A percentile compares a stretch with the other conserved stretches of the same genome.
Conservation (phyloP, 2,329 filamentous ascomycete species). For the Polychaeton citri region DNA sequence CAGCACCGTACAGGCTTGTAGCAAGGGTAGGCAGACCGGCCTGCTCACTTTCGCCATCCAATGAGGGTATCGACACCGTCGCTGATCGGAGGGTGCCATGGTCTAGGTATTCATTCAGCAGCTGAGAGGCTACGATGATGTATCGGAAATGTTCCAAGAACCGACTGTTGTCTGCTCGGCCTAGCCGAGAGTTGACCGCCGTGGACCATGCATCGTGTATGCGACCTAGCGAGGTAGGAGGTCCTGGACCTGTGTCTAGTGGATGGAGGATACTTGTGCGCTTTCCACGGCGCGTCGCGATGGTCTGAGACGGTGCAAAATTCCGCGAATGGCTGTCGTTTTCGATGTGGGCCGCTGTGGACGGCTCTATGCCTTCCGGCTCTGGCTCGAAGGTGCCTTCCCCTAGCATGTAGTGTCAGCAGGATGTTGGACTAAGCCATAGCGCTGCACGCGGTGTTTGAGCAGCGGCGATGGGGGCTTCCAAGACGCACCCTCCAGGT, state of each 20-base stretch:
- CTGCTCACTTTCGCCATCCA: conserved; percentile 11
- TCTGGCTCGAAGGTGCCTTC: not conserved
- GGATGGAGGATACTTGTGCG: conserved; percentile 3
- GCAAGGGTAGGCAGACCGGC: conserved; percentile 19
- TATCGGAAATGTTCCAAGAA: conserved; percentile 92
- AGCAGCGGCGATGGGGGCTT: no score
- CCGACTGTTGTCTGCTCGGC: conserved; percentile 64
- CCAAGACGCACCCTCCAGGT: conserved; percentile 61
- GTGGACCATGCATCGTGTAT: conserved; percentile 37
- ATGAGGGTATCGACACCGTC: conserved; percentile 5
- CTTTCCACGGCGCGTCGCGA: not conserved
- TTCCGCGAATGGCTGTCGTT: not conserved
- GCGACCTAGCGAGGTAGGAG: conserved; percentile 19
- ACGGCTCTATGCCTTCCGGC: not conserved
- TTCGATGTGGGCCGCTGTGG: not conserved
- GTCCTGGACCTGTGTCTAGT: conserved; percentile 2
- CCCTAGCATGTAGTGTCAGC: not conserved
- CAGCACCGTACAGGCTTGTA: conserved; percentile 51
- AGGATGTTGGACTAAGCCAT: no score
- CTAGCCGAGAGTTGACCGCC: conserved; percentile 58
- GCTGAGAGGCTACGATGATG: conserved; percentile 79
- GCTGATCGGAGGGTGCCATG: conserved; percentile 25
- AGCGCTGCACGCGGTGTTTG: no score
- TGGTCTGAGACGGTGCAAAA: not conserved
- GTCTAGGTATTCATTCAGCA: conserved; percentile 55